phyloP scores from a whole-genome alignment of 345 rosid species.

The Pseudoturritis turrita region DNA sequence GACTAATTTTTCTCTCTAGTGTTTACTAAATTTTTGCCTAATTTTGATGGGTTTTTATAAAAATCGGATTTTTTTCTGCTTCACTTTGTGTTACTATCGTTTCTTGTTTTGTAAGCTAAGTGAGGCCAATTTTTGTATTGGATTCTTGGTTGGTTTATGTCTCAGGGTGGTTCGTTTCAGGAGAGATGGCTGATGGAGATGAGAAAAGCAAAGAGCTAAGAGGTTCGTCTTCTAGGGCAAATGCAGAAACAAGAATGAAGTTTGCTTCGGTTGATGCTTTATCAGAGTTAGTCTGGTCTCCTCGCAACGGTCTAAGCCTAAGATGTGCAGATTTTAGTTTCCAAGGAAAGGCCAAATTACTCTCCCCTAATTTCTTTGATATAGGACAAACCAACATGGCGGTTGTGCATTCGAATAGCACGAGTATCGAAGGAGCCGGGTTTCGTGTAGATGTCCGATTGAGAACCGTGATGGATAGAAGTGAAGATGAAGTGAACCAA shows the following conservation, averaged over 20 bases:
- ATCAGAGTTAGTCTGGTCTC: slow-evolving; percentile 93
- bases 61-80: too few species aligned
- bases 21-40: background rate
- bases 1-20: background rate
- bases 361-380: slow-evolving; percentile 38
- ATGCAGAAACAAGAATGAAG: slow-evolving; percentile 57
- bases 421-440: slow-evolving; percentile 16
- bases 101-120: slow-evolving; percentile 21
- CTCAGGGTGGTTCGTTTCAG: slow-evolving; percentile 23
- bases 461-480: slow-evolving; percentile 17
- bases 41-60: background rate
- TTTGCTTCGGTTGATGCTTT: slow-evolving; percentile 52
- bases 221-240: slow-evolving; percentile 42
- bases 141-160: background rate
- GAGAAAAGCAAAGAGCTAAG: slow-evolving; percentile 32
- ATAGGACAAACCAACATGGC: slow-evolving; percentile 36
- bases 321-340: slow-evolving; percentile 69
- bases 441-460: slow-evolving; percentile 19
- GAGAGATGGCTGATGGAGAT: slow-evolving; percentile 52
- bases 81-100: background rate
- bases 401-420: slow-evolving; percentile 23
- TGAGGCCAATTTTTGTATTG: background rate
- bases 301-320: slow-evolving; percentile 66
- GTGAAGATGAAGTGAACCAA: slow-evolving; percentile 23
- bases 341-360: slow-evolving; percentile 30